Evolutionary conservation across 2,329 filamentous ascomycete genomes (phyloP), one percentile per base, ranked within the genome.

Genomic region (Magnaporthiopsis rhizophila): DNA sequence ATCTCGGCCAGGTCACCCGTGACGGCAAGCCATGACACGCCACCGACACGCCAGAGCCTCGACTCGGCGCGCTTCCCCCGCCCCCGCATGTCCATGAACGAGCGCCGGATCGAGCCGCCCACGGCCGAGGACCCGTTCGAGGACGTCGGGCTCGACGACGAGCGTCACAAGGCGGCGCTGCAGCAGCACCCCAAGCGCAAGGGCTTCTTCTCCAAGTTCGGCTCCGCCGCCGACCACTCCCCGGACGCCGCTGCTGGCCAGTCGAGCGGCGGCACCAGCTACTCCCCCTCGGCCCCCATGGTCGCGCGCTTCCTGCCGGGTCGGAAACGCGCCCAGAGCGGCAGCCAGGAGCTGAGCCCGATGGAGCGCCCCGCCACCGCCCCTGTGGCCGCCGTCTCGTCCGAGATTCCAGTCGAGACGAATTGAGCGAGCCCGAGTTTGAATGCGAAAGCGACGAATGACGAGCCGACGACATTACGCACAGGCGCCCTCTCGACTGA

Each of bases 1-100:
- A 96, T 98, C 66, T 93, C 89, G 62, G 94, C 93, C 56, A 88
- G 88, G 67, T 95, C 92, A 56, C 94, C 92, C 11, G 79, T 97
- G 64, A 75, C 83, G 62, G n/a, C n/a, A n/a, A 78, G 81, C 65
- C 74, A 82, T 66, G 86, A 90, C 63, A 76, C 78, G 70, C 82
- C 77, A n/a, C 84, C 86, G 24, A 38, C 61, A 11, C 89, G 93
- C 64, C 89, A 91, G 69, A 95, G 90, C 64, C 85, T 96, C 68
- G 92, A 97, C 74, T 91, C 91, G 8, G 83, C 87, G 60, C 83
- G 86, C 68, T 83, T 85, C 73, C 80, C 83, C 65, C 83, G 88
- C 65, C 85, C 87, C 24, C 82, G 88, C 66, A 85, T 87, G 11
- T 82, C 86, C 9, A 74, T 88, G 63, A 80, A 82, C 65, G 80